Evolutionary conservation across 1,139 yeast species (phyloP).

Genomic region (Sporopachydermia cereana): DNA sequence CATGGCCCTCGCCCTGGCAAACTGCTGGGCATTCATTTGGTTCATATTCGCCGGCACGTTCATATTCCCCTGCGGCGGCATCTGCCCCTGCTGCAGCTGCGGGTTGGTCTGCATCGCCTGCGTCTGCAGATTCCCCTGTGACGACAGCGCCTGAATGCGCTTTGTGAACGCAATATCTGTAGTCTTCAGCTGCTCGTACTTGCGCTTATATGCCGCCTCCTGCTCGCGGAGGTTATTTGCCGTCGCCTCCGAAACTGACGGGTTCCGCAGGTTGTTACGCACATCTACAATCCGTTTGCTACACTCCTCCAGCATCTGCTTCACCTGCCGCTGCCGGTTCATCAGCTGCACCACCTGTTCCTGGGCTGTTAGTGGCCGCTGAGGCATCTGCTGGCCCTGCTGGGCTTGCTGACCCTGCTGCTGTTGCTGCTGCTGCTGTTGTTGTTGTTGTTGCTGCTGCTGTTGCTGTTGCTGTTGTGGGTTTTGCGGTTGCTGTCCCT

Average conservation of each 20-base stretch:
- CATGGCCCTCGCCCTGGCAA: neutral
- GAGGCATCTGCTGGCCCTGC: conserved; percentile 8
- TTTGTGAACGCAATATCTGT: conserved; percentile 4
- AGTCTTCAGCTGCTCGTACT: conserved; percentile 3
- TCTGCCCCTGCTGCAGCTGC: neutral
- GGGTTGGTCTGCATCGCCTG: neutral
- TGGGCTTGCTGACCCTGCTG: conserved; percentile 9
- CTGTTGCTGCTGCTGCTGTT: conserved; percentile 10
- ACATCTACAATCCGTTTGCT: conserved; percentile 10
- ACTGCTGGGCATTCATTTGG: neutral
- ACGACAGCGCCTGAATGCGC: neutral
- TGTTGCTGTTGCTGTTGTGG: conserved; percentile 10
- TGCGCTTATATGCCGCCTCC: neutral
- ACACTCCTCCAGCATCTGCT: conserved; percentile 9
- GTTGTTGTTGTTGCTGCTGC: conserved; percentile 8
- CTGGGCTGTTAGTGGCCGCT: conserved; percentile 6
- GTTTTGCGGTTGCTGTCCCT: conserved; percentile 8
- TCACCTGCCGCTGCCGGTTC: conserved; percentile 9
- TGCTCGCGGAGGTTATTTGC: conserved; percentile 7
- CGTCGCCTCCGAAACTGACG: conserved; percentile 7
- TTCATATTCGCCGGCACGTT: neutral
- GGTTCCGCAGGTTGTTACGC: conserved; percentile 6
- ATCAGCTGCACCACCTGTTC: conserved; percentile 5
- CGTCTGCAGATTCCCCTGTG: neutral
- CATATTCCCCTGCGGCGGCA: conserved; percentile 2